Percentiles rank a stretch among this genome's conserved stretches.
These are phyloP conservation scores for Ceratocystis huliohia DNA, from an alignment of 2,329 filamentous ascomycete species.

Conservation along the genomic window DNA sequence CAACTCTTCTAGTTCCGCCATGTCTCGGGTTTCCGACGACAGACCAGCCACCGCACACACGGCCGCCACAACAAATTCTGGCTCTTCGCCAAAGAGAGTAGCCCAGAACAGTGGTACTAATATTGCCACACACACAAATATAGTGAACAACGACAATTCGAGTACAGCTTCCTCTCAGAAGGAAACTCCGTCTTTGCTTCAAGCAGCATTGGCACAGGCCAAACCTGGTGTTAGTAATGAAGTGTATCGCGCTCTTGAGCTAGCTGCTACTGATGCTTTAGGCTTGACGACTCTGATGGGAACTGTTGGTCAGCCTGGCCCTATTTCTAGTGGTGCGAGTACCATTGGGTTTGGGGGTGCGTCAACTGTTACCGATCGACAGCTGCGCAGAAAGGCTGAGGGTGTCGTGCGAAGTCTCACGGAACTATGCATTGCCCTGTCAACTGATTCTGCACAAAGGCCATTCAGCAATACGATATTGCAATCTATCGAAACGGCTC, in stretches of 20 bases:
- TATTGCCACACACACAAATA: conserved; percentile 33
- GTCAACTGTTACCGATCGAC: conserved; percentile 57
- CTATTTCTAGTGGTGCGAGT: conserved; percentile 55
- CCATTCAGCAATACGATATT: conserved; percentile 21
- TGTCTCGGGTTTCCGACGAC: conserved; percentile 62
- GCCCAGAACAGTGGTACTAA: conserved; percentile 33
- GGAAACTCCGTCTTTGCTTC: conserved; percentile 63
- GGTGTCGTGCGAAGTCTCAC: conserved; percentile 86
- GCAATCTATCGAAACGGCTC: conserved; percentile 18
- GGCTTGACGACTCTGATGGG: conserved; percentile 67
- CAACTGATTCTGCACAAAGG: conserved; percentile 40
- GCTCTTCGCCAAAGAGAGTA: conserved; percentile 65
- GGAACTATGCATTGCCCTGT: conserved; percentile 76
- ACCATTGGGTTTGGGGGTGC: conserved; percentile 38
- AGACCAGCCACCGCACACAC: conserved; percentile 84
- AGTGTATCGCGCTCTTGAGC: conserved; percentile 67
- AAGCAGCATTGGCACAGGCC: conserved; percentile 68
- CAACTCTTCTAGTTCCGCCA: conserved; percentile 65
- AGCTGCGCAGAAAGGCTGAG: conserved; percentile 80
- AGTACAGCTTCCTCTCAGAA: conserved; percentile 34
- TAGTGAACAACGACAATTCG: conserved; percentile 32
- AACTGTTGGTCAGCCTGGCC: conserved; percentile 52
- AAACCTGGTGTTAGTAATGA: conserved; percentile 56
- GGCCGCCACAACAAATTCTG: conserved; percentile 74
- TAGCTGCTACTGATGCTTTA: conserved; percentile 69